Base-by-base conservation (phyloP, 768 basidiomycete genomes). In the Mycena pura region DNA sequence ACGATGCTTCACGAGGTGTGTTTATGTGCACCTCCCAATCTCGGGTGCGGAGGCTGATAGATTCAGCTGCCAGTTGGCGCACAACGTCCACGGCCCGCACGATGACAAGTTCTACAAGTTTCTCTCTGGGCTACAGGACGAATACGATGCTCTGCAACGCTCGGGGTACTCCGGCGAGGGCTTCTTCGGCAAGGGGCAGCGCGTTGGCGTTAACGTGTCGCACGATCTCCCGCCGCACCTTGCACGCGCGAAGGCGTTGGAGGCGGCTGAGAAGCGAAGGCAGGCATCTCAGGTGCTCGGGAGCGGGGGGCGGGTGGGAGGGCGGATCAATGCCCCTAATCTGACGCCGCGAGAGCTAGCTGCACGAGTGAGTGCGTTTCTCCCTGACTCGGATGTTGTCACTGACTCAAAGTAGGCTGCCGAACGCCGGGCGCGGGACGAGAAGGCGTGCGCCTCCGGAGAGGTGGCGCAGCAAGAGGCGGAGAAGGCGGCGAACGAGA, bases 151-250 rank as follows among this genome's bases (percentile, higher is more conserved):
- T 3, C 80, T 97, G 6, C 86, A 88, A 65, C 81, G 86, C 19
- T 87, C 86, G 14, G 96, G 95, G 0, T 98, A 95, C 73, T 80
- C 89, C 6, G 95, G 96, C 14, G 95, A 97, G 74, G 96, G 95
- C 3, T 98, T 97, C 82, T 87, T 87, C 72, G 80, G 89, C 24
- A 77, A 81, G n/a, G 96, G 96, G 1, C 79, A 79, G 13, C 77
- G 88, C 24, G 71, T 98, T 0, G 93, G 94, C n/a, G 68, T 68
- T 6, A 83, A 85, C 29, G 75, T 88, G 19, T 87, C 88, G 2
- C 92, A 90, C 66, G 79, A 92, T 70, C 69, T 91, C 0, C 85
- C 92, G 2, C 83, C 82, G 13, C 83, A 90, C 68, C 60, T 89
- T 25, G 92, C 88, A 7, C 82, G 85, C 15, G 69, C 76, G 41